Percentiles rank a stretch among this genome's conserved stretches.
phyloP scores from a whole-genome alignment of 2,329 filamentous ascomycete species.

The Eutypella sp. region DNA sequence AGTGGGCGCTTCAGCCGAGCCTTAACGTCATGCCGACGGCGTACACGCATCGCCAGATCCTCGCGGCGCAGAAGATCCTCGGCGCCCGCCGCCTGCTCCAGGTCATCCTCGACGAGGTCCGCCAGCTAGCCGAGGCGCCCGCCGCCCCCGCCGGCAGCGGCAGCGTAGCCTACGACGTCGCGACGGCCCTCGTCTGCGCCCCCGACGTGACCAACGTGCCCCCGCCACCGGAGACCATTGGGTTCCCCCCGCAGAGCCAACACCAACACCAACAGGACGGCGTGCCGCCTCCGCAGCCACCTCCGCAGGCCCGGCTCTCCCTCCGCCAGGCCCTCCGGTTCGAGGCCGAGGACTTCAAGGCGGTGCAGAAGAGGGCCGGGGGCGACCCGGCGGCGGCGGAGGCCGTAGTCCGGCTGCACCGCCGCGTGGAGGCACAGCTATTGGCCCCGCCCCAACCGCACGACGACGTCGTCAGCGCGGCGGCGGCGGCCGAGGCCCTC shows the following conservation, averaged over 20 bases:
- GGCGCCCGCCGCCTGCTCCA: conserved; percentile 57
- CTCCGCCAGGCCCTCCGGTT: conserved; percentile 56
- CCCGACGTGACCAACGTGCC: conserved; percentile 50
- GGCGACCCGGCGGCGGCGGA: conserved; percentile 56
- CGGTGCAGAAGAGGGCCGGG: conserved; percentile 45
- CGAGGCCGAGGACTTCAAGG: conserved; percentile 53
- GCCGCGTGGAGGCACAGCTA: conserved; percentile 63
- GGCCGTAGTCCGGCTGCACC: conserved; percentile 56
- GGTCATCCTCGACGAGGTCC: conserved; percentile 63
- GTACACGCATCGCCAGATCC: conserved; percentile 69
- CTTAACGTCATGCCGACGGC: conserved; percentile 53
- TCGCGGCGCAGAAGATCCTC: conserved; percentile 55
- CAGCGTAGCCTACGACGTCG: conserved; percentile 63
- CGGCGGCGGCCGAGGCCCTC: conserved; percentile 28
- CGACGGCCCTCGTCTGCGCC: conserved; percentile 63
- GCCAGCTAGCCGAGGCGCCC: conserved; percentile 57
- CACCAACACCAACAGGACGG: conserved; percentile 28
- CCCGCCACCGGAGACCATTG: conserved; percentile 22
- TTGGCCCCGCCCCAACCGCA: conserved; percentile 23
- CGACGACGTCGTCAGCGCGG: neutral
- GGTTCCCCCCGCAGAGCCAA: conserved; percentile 18
- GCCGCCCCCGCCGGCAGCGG: conserved; percentile 52
- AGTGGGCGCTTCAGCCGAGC: conserved; percentile 59
- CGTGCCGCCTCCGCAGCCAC: conserved; percentile 16
- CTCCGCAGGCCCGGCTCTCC: conserved; percentile 45